Evolutionary conservation across 2,329 filamentous ascomycete species (phyloP).

Genomic region (Stachybotrys chlorohalonatus): DNA sequence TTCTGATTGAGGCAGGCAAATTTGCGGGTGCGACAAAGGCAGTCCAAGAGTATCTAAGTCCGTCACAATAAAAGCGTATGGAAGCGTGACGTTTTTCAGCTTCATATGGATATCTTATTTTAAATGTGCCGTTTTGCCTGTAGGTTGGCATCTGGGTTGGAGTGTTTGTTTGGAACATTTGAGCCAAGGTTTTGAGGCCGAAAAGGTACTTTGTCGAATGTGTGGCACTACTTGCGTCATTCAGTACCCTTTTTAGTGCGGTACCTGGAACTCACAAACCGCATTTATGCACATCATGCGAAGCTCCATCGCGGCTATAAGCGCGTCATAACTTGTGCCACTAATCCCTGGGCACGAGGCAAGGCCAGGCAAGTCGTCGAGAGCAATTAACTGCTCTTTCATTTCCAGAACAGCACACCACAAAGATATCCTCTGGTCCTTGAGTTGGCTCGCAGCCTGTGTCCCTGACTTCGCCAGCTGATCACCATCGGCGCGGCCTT

Average conservation of each 20-base stretch:
- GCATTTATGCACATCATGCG: background rate
- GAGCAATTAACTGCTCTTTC: too few species aligned
- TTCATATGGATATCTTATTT: too few species aligned
- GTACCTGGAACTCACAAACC: background rate
- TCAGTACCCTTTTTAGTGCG: background rate
- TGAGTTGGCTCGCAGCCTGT: background rate
- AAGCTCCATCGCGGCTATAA: background rate
- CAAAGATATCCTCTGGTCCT: too few species aligned
- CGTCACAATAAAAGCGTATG: constrained; percentile 28
- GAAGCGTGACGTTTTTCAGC: background rate
- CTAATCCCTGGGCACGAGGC: background rate
- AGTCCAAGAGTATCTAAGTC: constrained; percentile 63
- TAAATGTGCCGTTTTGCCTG: too few species aligned
- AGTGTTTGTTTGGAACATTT: background rate
- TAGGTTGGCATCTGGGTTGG: too few species aligned
- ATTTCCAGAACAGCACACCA: too few species aligned
- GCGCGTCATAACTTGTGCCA: background rate
- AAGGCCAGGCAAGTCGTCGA: too few species aligned
- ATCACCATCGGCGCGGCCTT: background rate
- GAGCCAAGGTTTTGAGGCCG: background rate
- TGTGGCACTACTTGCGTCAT: background rate
- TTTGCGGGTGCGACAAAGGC: constrained; percentile 70
- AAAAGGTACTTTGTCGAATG: background rate
- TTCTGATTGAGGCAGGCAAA: constrained; percentile 73
- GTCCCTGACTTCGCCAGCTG: background rate